Evolutionary conservation across 148 eudicot genomes (phyloP).

Genomic region (Nyssa sinensis): DNA sequence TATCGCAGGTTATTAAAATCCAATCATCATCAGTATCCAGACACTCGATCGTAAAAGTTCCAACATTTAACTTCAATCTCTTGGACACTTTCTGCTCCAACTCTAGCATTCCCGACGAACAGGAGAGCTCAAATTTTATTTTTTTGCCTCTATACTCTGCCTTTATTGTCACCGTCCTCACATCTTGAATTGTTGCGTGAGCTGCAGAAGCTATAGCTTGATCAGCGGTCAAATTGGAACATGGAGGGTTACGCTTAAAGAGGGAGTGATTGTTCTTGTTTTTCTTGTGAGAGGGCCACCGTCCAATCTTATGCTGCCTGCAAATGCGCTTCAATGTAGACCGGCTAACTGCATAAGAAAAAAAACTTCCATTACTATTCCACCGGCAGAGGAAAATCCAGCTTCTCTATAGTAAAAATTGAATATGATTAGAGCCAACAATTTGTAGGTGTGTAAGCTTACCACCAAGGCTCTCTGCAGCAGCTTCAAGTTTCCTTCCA

Average conservation of each 20-base stretch:
- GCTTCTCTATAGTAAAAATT: too few relatives aligned
- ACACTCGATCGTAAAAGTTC: background rate
- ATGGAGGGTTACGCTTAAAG: background rate
- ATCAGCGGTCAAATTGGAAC: too few relatives aligned
- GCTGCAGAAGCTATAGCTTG: too few relatives aligned
- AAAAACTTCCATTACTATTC: background rate
- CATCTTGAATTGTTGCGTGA: background rate
- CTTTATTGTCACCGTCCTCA: background rate
- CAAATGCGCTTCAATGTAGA: background rate
- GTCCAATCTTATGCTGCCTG: background rate
- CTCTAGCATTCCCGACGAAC: background rate
- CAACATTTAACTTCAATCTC: background rate
- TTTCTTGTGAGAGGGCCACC: background rate
- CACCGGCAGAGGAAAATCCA: too few relatives aligned
- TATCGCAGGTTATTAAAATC: background rate
- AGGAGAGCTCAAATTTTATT: background rate
- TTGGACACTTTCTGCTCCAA: background rate
- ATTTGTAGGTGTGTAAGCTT: background rate
- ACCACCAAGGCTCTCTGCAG: constrained; percentile 6
- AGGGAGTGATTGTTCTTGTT: background rate
- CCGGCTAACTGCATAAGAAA: constrained; percentile 4
- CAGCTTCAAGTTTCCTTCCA: constrained; percentile 7
- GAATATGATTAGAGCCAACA: background rate
- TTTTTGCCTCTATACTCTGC: background rate
- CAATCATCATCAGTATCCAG: background rate